Evolutionary conservation across 2,329 filamentous ascomycete species (phyloP).

Genomic region (Shiraia bambusicola): DNA sequence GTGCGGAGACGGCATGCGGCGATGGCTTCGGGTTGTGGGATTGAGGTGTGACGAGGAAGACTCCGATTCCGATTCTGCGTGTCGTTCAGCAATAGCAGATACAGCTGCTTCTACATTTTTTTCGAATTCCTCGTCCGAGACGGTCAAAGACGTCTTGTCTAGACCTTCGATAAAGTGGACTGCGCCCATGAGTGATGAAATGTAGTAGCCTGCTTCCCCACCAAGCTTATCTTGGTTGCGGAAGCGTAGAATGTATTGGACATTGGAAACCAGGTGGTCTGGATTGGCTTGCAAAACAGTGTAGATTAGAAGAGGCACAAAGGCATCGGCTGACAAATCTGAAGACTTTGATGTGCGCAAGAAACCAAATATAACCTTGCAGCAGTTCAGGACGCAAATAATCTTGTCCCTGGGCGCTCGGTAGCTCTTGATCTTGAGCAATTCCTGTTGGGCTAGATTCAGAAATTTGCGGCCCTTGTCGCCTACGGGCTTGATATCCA

Average conservation of each 20-base stretch:
- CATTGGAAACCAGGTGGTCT: slow-evolving; percentile 92
- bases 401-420: slow-evolving; percentile 97
- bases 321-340: slow-evolving; percentile 94
- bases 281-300: slow-evolving; percentile 93
- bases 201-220: slow-evolving; percentile 97
- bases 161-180: slow-evolving; percentile 97
- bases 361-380: slow-evolving; percentile 97
- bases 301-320: slow-evolving; percentile 87
- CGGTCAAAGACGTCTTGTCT: slow-evolving; percentile 89
- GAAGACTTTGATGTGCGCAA: slow-evolving; percentile 81
- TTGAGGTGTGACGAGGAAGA: slow-evolving; percentile 19
- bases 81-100: slow-evolving; percentile 90
- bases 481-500: slow-evolving; percentile 84
- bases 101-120: slow-evolving; percentile 94
- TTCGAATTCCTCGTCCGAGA: slow-evolving; percentile 94
- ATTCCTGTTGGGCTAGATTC: slow-evolving; percentile 85
- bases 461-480: slow-evolving; percentile 88
- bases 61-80: slow-evolving; percentile 48
- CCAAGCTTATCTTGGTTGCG: slow-evolving; percentile 95
- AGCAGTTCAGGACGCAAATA: slow-evolving; percentile 96
- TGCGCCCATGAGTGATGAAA: slow-evolving; percentile 93
- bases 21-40: slow-evolving; percentile 31
- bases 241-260: slow-evolving; percentile 96
- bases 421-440: slow-evolving; percentile 95
- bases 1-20: slow-evolving; percentile 46